Base-by-base conservation (phyloP, 495 filamentous ascomycete species). In the Penicillium chermesinum region DNA sequence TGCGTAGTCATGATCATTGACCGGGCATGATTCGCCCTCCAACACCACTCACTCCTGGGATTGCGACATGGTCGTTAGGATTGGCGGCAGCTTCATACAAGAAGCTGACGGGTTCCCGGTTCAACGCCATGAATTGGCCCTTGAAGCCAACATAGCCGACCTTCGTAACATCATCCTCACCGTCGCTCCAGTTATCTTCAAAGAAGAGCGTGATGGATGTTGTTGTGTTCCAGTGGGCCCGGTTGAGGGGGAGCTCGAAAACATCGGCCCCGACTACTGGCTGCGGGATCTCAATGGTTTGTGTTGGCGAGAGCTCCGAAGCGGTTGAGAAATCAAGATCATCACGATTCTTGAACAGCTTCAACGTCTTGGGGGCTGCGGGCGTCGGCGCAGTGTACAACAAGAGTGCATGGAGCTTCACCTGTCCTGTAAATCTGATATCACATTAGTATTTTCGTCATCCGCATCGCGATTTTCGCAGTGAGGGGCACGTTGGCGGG, bases 41-140 rank as follows among this genome's bases (percentile, higher is more conserved):
- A 33, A 71, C 47, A 7, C 63, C 69, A 35, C 52, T 71, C 15
- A 77, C 64, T 4, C 75, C 75, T 4, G 66, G 70, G 20, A 78
- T 73, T 35, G 73, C 58, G 34, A 74, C 70, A 71, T 97, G 93
- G 70, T 98, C 93, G 45, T 65, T 76, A 13, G 91, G 91, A 56
- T 96, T 96, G 22, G 93, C 84, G 13, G 93, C 91, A 15, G 88
- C 86, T 77, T 98, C 93, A 65, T 97, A 98, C 39, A 95, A 53
- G 53, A 96, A 86, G 49, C 85, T 87, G 3, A 86, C 70, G 12
- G 93, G 89, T 61, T 94, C 90, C 37, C 86, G 77, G 15, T 84
- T 89, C 57, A 95, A 63, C 58, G 82, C 80, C 81, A 89, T 88
- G 71, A 88, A 96, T 58, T 95, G 86, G 22, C 93, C 93, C 66